Base-by-base conservation (phyloP, 768 basidiomycete genomes). In the Paxillus rubicundulus region DNA sequence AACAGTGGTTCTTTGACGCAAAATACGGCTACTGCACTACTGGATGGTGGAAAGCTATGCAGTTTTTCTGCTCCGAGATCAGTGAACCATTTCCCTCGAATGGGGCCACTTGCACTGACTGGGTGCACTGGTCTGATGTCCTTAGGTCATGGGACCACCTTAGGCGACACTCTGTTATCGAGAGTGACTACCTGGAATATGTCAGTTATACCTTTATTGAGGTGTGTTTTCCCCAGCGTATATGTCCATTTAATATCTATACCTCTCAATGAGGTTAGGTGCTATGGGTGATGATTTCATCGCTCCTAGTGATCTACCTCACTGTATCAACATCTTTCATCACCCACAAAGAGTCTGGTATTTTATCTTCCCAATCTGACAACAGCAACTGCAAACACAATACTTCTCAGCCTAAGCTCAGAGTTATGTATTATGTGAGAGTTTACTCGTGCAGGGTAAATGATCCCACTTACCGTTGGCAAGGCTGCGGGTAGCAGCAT, bases 401-500 rank as follows among this genome's bases (percentile, higher is more conserved):
- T 59, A 52, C 55, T 42, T 57, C 66, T 18, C 66, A 71, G 21
- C 55, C 65, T 28, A 84, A 77, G 56, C 82, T 92, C 49, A 82
- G 84, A 61, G 79, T 87, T 43, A 76, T 93, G 72, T 94, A 89
- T 73, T 97, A 92, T 65, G 92, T 9, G 36, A 49, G 40, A 42
- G n/a, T 48, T n/a, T 3, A 13, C 24, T 55, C 7, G 12, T 40
- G 21, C 45, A 17, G 17, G 36, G 9, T 40, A 38, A 24, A 40
- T 54, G 12, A 63, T 47, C 49, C 56, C 58, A 55, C 49, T 57
- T 58, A 55, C 57, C 47, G 41, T 57, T 55, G 46, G 54, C 60
- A 90, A 65, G 87, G 92, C 97, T 9, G 92, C 93, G 17, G 97
- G 97, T 17, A 91, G 88, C 63, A 97, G 97, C 44, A 95, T 98